Conservation (phyloP, 1,284 basidiomycete species). For the Apiotrichum laibachii region DNA sequence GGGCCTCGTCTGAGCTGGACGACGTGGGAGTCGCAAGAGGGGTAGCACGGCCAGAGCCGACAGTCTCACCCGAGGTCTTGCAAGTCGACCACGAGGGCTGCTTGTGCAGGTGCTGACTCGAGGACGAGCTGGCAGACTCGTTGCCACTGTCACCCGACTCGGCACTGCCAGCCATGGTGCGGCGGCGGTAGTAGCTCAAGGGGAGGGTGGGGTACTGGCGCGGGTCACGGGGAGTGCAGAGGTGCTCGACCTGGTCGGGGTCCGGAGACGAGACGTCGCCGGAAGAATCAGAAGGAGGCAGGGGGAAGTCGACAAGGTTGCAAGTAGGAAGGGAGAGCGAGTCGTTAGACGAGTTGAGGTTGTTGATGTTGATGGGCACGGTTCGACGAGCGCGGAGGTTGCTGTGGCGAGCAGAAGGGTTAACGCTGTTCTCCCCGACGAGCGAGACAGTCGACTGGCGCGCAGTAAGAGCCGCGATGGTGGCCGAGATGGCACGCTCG, state of each 20-base stretch:
- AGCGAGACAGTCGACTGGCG: neutral
- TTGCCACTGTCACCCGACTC: conserved; percentile 10
- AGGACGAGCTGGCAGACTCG: conserved; percentile 5
- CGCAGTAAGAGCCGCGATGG: conserved; percentile 12
- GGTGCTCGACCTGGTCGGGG: conserved; percentile 24
- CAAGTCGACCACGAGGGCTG: conserved; percentile 20
- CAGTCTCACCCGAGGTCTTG: conserved; percentile 16
- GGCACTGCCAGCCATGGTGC: neutral
- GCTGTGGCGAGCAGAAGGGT: neutral
- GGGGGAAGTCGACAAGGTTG: conserved; percentile 22
- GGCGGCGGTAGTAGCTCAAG: conserved; percentile 6
- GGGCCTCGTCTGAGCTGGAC: neutral
- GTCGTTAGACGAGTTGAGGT: conserved; percentile 21
- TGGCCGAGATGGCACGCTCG: conserved; percentile 17
- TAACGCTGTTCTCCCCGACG: neutral
- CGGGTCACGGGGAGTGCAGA: conserved; percentile 18
- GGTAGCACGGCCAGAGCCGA: conserved; percentile 6
- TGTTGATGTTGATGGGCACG: conserved; percentile 22
- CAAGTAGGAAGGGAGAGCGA: conserved; percentile 12
- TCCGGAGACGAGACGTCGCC: conserved; percentile 20
- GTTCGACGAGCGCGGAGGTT: conserved; percentile 1
- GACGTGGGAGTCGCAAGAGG: conserved; percentile 19
- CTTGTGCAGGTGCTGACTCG: conserved; percentile 9
- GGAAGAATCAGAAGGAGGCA: conserved; percentile 22
- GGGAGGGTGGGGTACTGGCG: conserved; percentile 9